Conservation (phyloP, 2,329 filamentous ascomycete species). For the Arthrobotrys sphaeroides region DNA sequence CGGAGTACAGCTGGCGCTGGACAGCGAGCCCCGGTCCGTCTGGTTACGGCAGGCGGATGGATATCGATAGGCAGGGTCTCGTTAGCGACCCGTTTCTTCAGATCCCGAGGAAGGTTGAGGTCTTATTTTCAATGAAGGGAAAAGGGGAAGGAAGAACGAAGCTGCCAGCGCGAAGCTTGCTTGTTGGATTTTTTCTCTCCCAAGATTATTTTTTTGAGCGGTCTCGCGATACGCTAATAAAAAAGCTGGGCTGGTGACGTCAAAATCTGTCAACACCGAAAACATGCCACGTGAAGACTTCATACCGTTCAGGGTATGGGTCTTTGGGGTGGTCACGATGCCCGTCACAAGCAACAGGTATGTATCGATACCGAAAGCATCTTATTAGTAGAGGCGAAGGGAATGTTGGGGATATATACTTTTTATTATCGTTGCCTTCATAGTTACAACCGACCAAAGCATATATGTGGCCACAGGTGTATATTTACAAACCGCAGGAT, state of each 20-base stretch:
- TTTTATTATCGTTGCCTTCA: constrained; percentile 4
- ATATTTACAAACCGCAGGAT: neutral
- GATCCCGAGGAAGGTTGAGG: neutral
- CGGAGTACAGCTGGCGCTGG: neutral
- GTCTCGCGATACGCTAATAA: neutral
- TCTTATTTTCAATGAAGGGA: neutral
- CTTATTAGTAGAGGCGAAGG: neutral
- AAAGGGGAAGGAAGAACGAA: neutral
- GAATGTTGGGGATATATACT: neutral
- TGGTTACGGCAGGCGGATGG: neutral
- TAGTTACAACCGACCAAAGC: constrained; percentile 1
- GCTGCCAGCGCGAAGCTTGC: neutral
- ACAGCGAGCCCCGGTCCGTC: neutral
- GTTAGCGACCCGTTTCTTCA: constrained; percentile 1
- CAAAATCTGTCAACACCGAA: constrained; percentile 27
- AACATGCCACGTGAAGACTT: constrained; percentile 37
- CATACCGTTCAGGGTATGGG: no score
- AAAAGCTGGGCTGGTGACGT: constrained; percentile 25
- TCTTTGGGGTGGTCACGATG: constrained; percentile 30
- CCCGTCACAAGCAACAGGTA: neutral
- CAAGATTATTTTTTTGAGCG: neutral
- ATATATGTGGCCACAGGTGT: constrained; percentile 3
- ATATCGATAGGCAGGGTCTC: constrained; percentile 7
- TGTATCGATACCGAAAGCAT: neutral
- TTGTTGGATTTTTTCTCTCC: neutral